A percentile compares a stretch with the other conserved stretches of the same genome.
These are phyloP conservation scores for Geranium incanum DNA, from an alignment of 441 rosid species.

Conservation along the genomic window DNA sequence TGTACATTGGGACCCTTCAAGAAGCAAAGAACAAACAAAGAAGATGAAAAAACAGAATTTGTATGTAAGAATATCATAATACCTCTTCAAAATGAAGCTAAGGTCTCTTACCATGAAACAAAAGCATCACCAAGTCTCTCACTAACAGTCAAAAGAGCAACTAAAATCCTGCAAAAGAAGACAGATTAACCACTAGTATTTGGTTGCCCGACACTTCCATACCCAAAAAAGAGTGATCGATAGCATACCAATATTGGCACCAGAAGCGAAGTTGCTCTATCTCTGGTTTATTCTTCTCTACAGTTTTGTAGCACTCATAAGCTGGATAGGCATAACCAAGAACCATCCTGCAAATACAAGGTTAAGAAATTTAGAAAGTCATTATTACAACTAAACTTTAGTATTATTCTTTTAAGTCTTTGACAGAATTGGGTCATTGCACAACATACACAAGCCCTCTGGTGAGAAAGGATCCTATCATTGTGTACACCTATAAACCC, in stretches of 20 bases:
- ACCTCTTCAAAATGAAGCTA: constrained; percentile 11
- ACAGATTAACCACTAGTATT: neutral
- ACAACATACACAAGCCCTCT: constrained; percentile 85
- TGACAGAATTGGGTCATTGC: neutral
- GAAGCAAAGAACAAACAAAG: constrained; percentile 18
- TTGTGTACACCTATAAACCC: constrained; percentile 38
- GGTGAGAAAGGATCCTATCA: constrained; percentile 95
- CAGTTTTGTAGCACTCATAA: constrained; percentile 82
- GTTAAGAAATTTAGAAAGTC: constrained; percentile 8
- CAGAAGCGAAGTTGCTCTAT: constrained; percentile 93
- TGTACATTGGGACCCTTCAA: constrained; percentile 75
- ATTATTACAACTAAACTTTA: neutral
- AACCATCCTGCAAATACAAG: constrained; percentile 49
- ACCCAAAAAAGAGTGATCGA: constrained; percentile 3
- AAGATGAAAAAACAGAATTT: constrained; percentile 7
- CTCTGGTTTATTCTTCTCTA: constrained; percentile 86
- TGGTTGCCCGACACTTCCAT: neutral
- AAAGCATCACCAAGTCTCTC: constrained; percentile 74
- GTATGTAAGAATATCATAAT: neutral
- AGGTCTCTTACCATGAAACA: constrained; percentile 49
- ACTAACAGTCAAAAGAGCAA: constrained; percentile 59
- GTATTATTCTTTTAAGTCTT: neutral
- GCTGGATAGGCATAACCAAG: constrained; percentile 98
- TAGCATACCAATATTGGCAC: constrained; percentile 90
- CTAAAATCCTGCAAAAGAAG: constrained; percentile 70